Base-by-base conservation (phyloP, 805 yeast species). In the Suhomyces sp. region DNA sequence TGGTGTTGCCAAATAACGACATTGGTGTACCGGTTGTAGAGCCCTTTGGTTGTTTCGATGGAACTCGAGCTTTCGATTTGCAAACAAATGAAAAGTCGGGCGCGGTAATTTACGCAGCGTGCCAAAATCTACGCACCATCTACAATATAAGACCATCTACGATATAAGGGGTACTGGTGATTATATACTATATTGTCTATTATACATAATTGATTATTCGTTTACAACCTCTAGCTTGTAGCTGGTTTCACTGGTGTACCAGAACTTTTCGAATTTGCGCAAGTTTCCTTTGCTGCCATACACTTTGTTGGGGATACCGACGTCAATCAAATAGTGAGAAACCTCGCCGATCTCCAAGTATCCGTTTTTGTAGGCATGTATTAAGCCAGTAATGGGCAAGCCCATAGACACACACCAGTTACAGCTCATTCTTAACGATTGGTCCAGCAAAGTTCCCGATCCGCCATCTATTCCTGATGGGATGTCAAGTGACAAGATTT, bases 381-480 rank as follows among this genome's bases (percentile, higher is more conserved):
- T 61, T 22, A 86, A 60, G 0, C 91, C 87, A 19, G 81, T 77
- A 44, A 87, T 66, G 2, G 96, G 96, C 56, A 90, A 70, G 2
- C 94, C 96, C 60, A 85, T 69, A 33, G 92, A 84, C 3, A 85
- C 78, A 35, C 89, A 77, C 70, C 84, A 83, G 53, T 77, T 78
- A 51, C 87, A 72, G 10, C 72, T 67, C 8, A 85, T 61, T 5
- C 69, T 64, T 10, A 71, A 57, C 24, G 65, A 56, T 6, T 61
- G 58, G 45, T 63, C 71, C 57, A 58, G 63, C 7, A 64, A 63
- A 22, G 69, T 72, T 6, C 97, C 97, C 0, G 96, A 82, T 4
- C 94, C 89, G 6, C 91, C 85, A 61, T 89, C 96, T 40, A 86
- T 72, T 4, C 97, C 97, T 0, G 91, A 80, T 4, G 96, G 92